These are phyloP conservation scores for Knoxdaviesia capensis DNA, from an alignment of 2,329 filamentous ascomycete species.

Conservation along the genomic window DNA sequence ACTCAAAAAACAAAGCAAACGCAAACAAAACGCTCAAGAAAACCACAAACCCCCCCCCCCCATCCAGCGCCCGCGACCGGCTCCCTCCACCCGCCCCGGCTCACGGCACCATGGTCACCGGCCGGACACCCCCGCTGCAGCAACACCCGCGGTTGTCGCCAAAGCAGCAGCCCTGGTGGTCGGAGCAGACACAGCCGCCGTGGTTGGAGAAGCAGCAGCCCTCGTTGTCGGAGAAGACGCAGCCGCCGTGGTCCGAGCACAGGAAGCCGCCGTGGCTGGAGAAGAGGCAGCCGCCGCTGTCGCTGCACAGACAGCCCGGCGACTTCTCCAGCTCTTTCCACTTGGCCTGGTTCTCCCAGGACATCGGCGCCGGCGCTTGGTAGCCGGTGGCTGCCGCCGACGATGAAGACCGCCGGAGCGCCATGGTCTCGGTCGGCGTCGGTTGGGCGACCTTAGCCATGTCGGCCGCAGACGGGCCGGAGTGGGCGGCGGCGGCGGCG, in stretches of 20 bases:
- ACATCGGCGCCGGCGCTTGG: neutral
- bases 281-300: neutral
- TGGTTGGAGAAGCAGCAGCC: neutral
- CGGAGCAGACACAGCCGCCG: neutral
- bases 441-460: too few species aligned
- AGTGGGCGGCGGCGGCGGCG: too few species aligned
- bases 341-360: neutral
- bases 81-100: too few species aligned
- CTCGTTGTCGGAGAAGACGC: neutral
- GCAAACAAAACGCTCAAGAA: too few species aligned
- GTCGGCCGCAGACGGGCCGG: too few species aligned
- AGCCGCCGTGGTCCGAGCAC: conserved; percentile 1
- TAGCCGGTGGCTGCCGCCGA: too few species aligned
- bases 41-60: too few species aligned
- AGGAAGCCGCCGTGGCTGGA: neutral
- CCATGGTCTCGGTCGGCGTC: too few species aligned
- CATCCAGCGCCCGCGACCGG: too few species aligned
- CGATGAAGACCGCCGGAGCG: too few species aligned
- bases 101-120: too few species aligned
- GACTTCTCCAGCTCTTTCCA: neutral
- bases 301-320: neutral
- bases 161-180: neutral
- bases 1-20: too few species aligned
- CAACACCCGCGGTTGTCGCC: neutral
- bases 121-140: neutral